Conservation (phyloP, 805 yeast species). For the Kockiozyma suomiensis region DNA sequence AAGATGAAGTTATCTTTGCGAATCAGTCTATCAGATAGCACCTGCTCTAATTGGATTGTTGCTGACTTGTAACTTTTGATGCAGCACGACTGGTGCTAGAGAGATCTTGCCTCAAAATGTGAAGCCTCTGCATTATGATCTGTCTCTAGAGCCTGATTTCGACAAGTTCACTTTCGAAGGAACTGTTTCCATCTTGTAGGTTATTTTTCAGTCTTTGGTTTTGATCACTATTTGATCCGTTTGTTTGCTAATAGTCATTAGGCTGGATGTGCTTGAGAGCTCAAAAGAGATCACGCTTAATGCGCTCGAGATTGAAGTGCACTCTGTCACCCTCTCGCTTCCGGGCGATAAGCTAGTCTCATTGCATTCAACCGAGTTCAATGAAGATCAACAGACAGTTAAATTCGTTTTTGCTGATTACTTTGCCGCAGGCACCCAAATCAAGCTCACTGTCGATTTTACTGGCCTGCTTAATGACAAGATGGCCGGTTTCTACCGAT, state of each 20-base stretch:
- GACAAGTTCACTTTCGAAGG: slow-evolving; percentile 53
- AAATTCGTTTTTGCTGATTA: slow-evolving; percentile 57
- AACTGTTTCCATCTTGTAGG: slow-evolving; percentile 48
- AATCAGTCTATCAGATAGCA: not conserved
- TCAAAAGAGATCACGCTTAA: slow-evolving; percentile 59
- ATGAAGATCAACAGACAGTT: slow-evolving; percentile 63
- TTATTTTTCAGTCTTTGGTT: not conserved
- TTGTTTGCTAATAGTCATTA: not conserved
- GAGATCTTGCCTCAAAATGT: slow-evolving; percentile 64
- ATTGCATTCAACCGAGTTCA: slow-evolving; percentile 42
- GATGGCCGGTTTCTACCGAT: slow-evolving; percentile 57
- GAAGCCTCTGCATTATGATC: slow-evolving; percentile 71
- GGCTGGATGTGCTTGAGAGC: slow-evolving; percentile 48
- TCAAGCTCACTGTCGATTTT: slow-evolving; percentile 54
- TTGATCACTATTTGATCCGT: not conserved
- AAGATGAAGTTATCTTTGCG: too few relatives aligned
- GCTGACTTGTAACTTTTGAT: not conserved
- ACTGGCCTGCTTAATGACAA: slow-evolving; percentile 64
- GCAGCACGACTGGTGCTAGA: slow-evolving; percentile 37
- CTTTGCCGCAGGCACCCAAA: slow-evolving; percentile 46
- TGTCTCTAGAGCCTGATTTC: slow-evolving; percentile 66
- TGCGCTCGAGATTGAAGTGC: slow-evolving; percentile 64
- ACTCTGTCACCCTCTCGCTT: slow-evolving; percentile 47
- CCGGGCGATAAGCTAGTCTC: slow-evolving; percentile 29
- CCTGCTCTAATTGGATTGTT: not conserved